phyloP scores from a whole-genome alignment of 306 rosid genomes.

The Pueraria montana region DNA sequence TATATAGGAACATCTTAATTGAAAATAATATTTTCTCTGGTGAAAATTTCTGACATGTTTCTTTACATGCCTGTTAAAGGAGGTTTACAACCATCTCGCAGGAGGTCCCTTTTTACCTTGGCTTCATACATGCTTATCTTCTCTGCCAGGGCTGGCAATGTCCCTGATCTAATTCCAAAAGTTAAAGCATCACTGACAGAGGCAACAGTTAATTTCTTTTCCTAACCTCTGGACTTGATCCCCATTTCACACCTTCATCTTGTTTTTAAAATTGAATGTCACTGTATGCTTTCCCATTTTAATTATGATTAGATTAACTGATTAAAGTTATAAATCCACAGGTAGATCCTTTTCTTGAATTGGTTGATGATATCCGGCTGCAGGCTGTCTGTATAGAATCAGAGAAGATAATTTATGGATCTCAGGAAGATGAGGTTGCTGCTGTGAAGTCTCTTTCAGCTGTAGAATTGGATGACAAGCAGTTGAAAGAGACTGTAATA shows the following conservation, averaged over 20 bases:
- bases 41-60: constrained; percentile 49
- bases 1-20: constrained; percentile 34
- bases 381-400: constrained; percentile 67
- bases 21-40: constrained; percentile 28
- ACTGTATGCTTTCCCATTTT: background rate
- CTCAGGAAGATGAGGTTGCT: constrained; percentile 77
- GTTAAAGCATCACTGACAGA: constrained; percentile 75
- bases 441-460: constrained; percentile 73
- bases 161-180: constrained; percentile 75
- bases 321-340: constrained; percentile 53
- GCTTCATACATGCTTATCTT: constrained; percentile 88
- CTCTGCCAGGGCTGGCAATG: constrained; percentile 80
- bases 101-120: constrained; percentile 92
- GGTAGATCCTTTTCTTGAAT: constrained; percentile 92
- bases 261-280: constrained; percentile 29
- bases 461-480: constrained; percentile 64
- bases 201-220: constrained; percentile 59
- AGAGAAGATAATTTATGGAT: constrained; percentile 62
- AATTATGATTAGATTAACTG: constrained; percentile 37
- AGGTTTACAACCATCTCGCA: constrained; percentile 80
- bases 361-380: constrained; percentile 73
- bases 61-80: constrained; percentile 62
- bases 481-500: constrained; percentile 75
- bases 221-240: constrained; percentile 38
- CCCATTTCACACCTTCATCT: constrained; percentile 34